Evolutionary conservation across 1,284 basidiomycete genomes (phyloP), one percentile per base, ranked within the genome.

Genomic region (Cryptococcus sp.): DNA sequence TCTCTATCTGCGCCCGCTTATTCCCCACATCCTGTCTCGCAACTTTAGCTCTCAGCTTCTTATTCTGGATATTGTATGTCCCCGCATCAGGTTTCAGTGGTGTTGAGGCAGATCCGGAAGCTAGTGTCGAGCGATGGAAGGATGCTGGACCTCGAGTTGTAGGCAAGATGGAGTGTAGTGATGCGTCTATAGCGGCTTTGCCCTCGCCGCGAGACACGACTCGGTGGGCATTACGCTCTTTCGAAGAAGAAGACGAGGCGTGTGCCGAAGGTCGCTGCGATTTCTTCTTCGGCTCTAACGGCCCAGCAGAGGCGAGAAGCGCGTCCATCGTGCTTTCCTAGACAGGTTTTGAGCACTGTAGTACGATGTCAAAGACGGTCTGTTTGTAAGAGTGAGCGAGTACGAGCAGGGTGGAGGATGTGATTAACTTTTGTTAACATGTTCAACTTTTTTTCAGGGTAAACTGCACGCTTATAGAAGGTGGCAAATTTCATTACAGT

Each of bases 41-140:
- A 0, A 93, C 80, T 61, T 88, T 83, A 3, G 85, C 80, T 19
- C 89, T 83, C 2, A 93, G 82, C 70, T 88, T 91, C 76, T 85
- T 86, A 78, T 92, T 88, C 15, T 82, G 81, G 44, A 93, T 87
- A 46, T 65, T 60, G 20, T 54, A 38, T 22, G 75, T 50, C 8
- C 61, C 50, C 10, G 66, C 60, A 49, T 75, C 69, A 6, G 74
- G 67, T 15, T 59, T 57, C 13, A 75, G 55, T 2, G 67, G 49
- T 5, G 58, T 16, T 5, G 56, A 58, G 0, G 57, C 59, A 0
- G 66, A 68, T 5, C 73, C 74, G 0, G 65, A 59, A 5, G 75
- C 65, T 5, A 73, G 65, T 48, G 65, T 66, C 13, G 61, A 58
- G 8, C 54, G 57, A 57, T 75, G 75, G 55, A 73, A 75, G 6